phyloP scores from a whole-genome alignment of 208 protist species.

The Crithidia fasciculata region DNA sequence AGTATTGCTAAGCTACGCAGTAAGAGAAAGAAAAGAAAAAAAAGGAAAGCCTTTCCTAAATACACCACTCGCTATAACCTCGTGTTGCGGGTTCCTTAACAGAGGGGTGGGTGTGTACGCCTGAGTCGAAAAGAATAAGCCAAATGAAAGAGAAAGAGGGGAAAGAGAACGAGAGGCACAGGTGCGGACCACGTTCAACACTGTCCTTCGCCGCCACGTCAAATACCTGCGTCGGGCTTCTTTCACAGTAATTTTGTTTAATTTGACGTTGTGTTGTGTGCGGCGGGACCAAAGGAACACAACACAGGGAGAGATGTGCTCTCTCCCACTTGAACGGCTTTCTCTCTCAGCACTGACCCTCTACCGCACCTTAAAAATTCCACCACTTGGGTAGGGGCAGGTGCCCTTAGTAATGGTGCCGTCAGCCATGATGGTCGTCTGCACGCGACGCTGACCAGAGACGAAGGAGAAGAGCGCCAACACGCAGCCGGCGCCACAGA shows the following conservation, averaged over 20 bases:
- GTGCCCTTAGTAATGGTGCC: conserved; percentile 68
- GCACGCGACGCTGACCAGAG: conserved; percentile 54
- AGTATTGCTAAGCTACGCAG: conserved; percentile 20
- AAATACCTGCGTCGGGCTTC: too few relatives aligned
- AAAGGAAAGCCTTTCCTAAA: background rate
- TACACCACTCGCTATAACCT: background rate
- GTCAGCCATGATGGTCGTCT: conserved; percentile 59
- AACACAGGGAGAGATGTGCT: too few relatives aligned
- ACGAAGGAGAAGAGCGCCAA: conserved; percentile 68
- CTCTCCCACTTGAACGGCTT: background rate
- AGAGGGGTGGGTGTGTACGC: background rate
- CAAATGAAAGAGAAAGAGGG: background rate
- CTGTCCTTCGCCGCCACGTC: too few relatives aligned
- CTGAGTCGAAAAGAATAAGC: background rate
- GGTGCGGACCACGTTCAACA: too few relatives aligned
- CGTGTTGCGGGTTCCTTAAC: too few relatives aligned
- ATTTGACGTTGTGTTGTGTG: too few relatives aligned
- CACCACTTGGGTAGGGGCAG: conserved; percentile 78
- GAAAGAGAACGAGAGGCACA: background rate
- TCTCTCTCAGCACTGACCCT: background rate
- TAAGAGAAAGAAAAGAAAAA: conserved; percentile 21
- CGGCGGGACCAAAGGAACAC: too few relatives aligned
- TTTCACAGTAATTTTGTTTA: too few relatives aligned
- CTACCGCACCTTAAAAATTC: conserved; percentile 58
- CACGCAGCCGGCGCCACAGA: conserved; percentile 63